Evolutionary conservation across 805 yeast genomes (phyloP).

Genomic region (Saccharomycopsis sp.): DNA sequence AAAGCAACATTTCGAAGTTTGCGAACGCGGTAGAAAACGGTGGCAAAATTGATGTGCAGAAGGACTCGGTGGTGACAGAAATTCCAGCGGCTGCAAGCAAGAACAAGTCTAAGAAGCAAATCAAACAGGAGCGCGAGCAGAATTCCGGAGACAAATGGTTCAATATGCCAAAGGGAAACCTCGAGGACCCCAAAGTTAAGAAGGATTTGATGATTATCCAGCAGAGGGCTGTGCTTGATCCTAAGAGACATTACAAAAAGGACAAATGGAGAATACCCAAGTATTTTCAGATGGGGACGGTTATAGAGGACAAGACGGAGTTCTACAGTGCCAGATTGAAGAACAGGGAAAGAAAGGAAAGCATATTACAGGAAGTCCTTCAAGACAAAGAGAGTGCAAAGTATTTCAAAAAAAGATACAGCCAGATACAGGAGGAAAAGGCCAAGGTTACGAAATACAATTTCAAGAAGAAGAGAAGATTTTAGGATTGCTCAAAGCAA

Average conservation of each 20-base stretch:
- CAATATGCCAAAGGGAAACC: slow-evolving; percentile 51
- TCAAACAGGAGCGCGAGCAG: slow-evolving; percentile 17
- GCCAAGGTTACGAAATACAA: slow-evolving; percentile 27
- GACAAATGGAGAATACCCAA: slow-evolving; percentile 74
- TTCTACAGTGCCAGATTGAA: slow-evolving; percentile 61
- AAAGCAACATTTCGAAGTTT: neutral
- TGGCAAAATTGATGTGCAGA: slow-evolving; percentile 12
- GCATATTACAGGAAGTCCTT: slow-evolving; percentile 77
- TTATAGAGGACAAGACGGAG: slow-evolving; percentile 76
- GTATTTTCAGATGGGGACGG: slow-evolving; percentile 82
- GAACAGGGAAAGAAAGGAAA: slow-evolving; percentile 65
- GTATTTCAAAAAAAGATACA: slow-evolving; percentile 80
- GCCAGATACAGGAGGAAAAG: slow-evolving; percentile 64
- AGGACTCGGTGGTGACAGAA: slow-evolving; percentile 1
- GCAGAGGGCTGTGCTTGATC: slow-evolving; percentile 88
- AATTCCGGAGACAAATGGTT: slow-evolving; percentile 68
- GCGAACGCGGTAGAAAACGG: neutral
- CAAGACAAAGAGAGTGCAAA: slow-evolving; percentile 60
- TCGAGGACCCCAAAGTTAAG: slow-evolving; percentile 65
- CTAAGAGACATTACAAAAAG: slow-evolving; percentile 90
- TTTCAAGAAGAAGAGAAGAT: slow-evolving; percentile 10
- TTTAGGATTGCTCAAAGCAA: neutral
- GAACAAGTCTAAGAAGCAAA: slow-evolving; percentile 21
- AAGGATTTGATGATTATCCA: slow-evolving; percentile 74
- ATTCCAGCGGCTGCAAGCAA: neutral